phyloP scores from a whole-genome alignment of 2,329 filamentous ascomycete species.

The Exophiala aquamarina region DNA sequence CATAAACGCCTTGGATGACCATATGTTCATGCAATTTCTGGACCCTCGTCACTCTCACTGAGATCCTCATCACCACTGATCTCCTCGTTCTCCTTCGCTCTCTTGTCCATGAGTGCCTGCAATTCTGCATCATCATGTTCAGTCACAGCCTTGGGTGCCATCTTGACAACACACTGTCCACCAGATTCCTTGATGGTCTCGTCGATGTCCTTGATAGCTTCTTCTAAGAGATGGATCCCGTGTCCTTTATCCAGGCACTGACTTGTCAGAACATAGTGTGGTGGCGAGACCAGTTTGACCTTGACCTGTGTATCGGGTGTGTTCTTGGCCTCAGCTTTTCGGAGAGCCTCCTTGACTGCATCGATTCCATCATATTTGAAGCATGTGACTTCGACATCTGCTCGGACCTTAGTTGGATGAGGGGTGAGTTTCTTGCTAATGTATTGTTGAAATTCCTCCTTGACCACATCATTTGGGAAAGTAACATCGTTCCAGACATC shows the following conservation, averaged over 20 bases:
- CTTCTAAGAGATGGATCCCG: conserved; percentile 81
- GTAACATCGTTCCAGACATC: conserved; percentile 92
- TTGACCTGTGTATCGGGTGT: conserved; percentile 92
- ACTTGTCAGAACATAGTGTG: conserved; percentile 92
- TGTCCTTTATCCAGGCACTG: conserved; percentile 90
- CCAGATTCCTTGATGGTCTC: conserved; percentile 74
- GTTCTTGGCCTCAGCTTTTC: conserved; percentile 89
- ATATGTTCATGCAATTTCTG: conserved; percentile 27
- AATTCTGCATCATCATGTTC: conserved; percentile 97
- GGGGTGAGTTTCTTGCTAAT: conserved; percentile 96
- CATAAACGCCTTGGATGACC: no score
- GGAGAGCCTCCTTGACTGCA: conserved; percentile 89
- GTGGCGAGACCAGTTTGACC: conserved; percentile 96
- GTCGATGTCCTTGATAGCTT: conserved; percentile 85
- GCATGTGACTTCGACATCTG: conserved; percentile 94
- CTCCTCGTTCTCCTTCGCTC: conserved; percentile 94
- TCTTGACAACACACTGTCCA: conserved; percentile 85
- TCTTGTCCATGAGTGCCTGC: conserved; percentile 98
- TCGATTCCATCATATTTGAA: conserved; percentile 98
- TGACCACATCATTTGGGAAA: conserved; percentile 82
- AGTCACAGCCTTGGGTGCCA: conserved; percentile 98
- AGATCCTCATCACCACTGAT: conserved; percentile 96
- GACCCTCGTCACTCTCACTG: conserved; percentile 90
- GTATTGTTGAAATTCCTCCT: conserved; percentile 88
- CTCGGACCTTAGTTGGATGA: conserved; percentile 97